Evolutionary conservation across 1,139 yeast species (phyloP).

Genomic region (Kodamaea alishanica): DNA sequence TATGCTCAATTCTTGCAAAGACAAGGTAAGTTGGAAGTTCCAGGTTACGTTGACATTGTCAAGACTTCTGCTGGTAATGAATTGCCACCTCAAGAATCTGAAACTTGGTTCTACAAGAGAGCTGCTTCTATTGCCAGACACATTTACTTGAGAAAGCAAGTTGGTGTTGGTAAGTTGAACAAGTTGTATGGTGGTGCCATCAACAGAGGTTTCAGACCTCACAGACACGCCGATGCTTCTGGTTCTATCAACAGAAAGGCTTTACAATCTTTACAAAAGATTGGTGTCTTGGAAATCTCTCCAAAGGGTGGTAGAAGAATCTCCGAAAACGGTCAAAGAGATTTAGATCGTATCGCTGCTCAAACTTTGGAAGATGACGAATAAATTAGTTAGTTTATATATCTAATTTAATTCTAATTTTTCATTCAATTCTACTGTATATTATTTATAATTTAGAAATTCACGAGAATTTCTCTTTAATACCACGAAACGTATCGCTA

Average conservation of each 20-base stretch:
- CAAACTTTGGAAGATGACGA: conserved; percentile 94
- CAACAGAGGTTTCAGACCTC: conserved; percentile 99
- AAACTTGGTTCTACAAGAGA: conserved; percentile 99
- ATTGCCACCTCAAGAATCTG: conserved; percentile 99
- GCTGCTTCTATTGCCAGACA: conserved; percentile 99
- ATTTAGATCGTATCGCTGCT: conserved; percentile 99
- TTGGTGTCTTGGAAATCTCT: conserved; percentile 94
- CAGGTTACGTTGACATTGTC: conserved; percentile 99
- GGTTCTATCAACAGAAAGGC: conserved; percentile 99
- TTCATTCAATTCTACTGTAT: background rate
- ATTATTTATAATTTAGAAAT: no score
- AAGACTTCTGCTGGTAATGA: conserved; percentile 99
- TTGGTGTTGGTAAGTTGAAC: conserved; percentile 99
- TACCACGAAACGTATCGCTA: no score
- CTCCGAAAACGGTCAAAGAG: conserved; percentile 99
- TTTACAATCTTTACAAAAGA: conserved; percentile 96
- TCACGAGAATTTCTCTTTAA: no score
- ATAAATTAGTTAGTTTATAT: conserved; percentile 28
- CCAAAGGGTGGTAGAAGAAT: conserved; percentile 99
- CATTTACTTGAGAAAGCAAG: conserved; percentile 99
- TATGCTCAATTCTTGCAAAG: conserved; percentile 99
- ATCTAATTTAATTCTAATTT: background rate
- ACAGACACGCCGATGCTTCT: conserved; percentile 98
- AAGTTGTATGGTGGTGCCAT: conserved; percentile 98
- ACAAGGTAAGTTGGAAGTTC: conserved; percentile 99